Evolutionary conservation across 1,284 basidiomycete species (phyloP).

Genomic region (Apiotrichum domesticum): DNA sequence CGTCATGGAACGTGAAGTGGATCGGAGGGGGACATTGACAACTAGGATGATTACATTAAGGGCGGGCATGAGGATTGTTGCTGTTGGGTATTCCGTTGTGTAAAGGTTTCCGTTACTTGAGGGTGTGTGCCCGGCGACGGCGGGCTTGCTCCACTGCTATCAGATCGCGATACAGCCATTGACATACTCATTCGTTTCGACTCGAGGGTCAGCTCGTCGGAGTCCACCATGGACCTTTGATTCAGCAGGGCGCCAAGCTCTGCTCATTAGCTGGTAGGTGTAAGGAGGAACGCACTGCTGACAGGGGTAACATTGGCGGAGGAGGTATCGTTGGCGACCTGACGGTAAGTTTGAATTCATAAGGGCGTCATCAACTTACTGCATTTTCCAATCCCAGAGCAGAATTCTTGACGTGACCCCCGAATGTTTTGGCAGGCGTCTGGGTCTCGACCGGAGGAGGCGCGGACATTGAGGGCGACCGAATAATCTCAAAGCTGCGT

Average conservation of each 20-base stretch:
- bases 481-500: conserved; percentile 15
- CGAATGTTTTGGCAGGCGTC: not conserved
- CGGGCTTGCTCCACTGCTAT: conserved; percentile 15
- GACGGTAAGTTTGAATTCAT: not conserved
- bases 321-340: not conserved
- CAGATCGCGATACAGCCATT: not conserved
- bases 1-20: too few relatives aligned
- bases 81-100: too few relatives aligned
- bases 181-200: conserved; percentile 16
- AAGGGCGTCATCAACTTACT: not conserved
- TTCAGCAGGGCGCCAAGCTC: conserved; percentile 7
- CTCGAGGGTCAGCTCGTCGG: conserved; percentile 15
- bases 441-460: not conserved
- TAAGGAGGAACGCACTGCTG: conserved; percentile 6
- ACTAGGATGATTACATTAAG: too few relatives aligned
- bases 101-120: not conserved
- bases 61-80: too few relatives aligned
- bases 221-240: conserved; percentile 1
- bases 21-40: too few relatives aligned
- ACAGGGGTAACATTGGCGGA: conserved; percentile 3
- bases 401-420: conserved; percentile 11
- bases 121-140: conserved; percentile 7
- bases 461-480: not conserved
- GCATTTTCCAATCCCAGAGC: conserved; percentile 12
- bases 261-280: not conserved